Evolutionary conservation across 2,329 filamentous ascomycete genomes (phyloP).

Genomic region (Fusarium nanum): DNA sequence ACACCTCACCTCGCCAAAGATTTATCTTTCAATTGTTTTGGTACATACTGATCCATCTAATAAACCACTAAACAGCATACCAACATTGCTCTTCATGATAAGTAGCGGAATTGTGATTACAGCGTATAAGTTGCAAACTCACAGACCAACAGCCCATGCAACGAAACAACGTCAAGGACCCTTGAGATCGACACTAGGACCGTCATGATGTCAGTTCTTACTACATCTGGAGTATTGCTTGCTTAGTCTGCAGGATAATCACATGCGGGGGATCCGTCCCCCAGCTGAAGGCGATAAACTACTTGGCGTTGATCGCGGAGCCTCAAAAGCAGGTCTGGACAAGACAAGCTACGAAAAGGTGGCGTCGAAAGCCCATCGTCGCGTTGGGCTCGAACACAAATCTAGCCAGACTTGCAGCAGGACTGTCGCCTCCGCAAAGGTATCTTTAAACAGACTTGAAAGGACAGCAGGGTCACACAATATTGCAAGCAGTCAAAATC

Average conservation of each 20-base stretch:
- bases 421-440: neutral
- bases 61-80: neutral
- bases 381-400: neutral
- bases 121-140: too few relatives aligned
- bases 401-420: neutral
- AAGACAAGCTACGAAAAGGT: neutral
- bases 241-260: conserved; percentile 28
- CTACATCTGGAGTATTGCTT: conserved; percentile 26
- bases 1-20: neutral
- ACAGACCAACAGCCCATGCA: neutral
- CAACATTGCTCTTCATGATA: neutral
- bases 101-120: neutral
- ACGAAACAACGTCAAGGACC: conserved; percentile 11
- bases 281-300: conserved; percentile 16
- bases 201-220: conserved; percentile 36
- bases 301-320: conserved; percentile 28
- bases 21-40: neutral
- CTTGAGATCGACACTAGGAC: conserved; percentile 30
- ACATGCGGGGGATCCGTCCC: conserved; percentile 19
- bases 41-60: neutral
- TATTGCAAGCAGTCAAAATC: conserved; percentile 22
- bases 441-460: neutral
- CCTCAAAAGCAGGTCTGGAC: conserved; percentile 13
- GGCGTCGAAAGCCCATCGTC: neutral
- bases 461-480: neutral